A percentile compares a stretch with the other conserved stretches of the same genome.
phyloP scores from a whole-genome alignment of 2,329 filamentous ascomycete species.

The Erysiphe pulchra region DNA sequence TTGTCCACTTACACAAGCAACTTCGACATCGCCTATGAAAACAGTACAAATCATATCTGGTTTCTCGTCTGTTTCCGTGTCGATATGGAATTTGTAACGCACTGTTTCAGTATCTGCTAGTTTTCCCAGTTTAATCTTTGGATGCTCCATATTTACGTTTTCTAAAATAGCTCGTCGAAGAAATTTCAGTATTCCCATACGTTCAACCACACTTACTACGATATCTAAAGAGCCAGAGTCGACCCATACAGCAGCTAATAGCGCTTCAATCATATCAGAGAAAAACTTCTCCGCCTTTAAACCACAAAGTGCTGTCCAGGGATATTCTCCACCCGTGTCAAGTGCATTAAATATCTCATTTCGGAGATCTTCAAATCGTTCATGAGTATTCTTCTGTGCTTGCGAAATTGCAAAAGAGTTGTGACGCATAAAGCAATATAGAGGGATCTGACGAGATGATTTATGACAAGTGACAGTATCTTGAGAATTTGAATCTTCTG shows the following conservation, averaged over 20 bases:
- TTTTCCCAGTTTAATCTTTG: conserved; percentile 42
- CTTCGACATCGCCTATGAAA: conserved; percentile 19
- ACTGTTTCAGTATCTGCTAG: conserved; percentile 27
- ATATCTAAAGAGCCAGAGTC: conserved; percentile 39
- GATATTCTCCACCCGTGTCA: conserved; percentile 28
- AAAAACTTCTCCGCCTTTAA: conserved; percentile 50
- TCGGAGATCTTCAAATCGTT: conserved; percentile 17
- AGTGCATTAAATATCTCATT: conserved; percentile 24
- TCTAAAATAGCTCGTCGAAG: conserved; percentile 34
- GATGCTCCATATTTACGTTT: conserved; percentile 28
- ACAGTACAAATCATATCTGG: conserved; percentile 20
- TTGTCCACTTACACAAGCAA: conserved; percentile 22
- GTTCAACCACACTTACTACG: conserved; percentile 34
- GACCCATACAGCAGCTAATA: conserved; percentile 63
- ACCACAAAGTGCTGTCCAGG: conserved; percentile 46
- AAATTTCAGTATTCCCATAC: conserved; percentile 37
- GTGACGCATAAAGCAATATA: conserved; percentile 50
- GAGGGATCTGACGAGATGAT: conserved; percentile 4
- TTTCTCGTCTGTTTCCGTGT: background rate
- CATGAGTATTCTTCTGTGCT: conserved; percentile 15
- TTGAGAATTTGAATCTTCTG: background rate
- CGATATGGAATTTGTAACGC: conserved; percentile 21
- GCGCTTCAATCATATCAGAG: conserved; percentile 58
- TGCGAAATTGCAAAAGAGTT: conserved; percentile 20
- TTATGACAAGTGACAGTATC: background rate